Percentiles rank a stretch among this genome's conserved stretches.
Evolutionary conservation across 179 eudicot genomes (phyloP).

Genomic region (Sideroxylon spinosum): DNA sequence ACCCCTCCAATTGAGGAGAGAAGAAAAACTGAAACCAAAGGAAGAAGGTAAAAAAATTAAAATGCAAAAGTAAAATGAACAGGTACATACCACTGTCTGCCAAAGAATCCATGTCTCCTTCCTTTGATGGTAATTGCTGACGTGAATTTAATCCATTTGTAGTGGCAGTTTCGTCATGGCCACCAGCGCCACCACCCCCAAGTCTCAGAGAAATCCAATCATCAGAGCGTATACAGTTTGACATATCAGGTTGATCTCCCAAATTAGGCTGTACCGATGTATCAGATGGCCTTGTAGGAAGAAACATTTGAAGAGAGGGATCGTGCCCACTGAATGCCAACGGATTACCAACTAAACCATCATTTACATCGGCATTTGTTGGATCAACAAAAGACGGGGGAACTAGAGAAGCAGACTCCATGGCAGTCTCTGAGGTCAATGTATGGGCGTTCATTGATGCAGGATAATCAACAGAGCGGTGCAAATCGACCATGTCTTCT

Average conservation of each 20-base stretch:
- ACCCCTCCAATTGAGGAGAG: not conserved
- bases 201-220: slow-evolving; percentile 97
- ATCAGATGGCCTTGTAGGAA: slow-evolving; percentile 76
- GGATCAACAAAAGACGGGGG: slow-evolving; percentile 41
- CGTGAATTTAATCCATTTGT: slow-evolving; percentile 35
- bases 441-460: slow-evolving; percentile 53
- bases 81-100: slow-evolving; percentile 57
- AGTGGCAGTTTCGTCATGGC: slow-evolving; percentile 35
- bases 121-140: slow-evolving; percentile 42
- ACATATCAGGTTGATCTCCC: slow-evolving; percentile 49
- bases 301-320: slow-evolving; percentile 89
- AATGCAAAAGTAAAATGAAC: not conserved
- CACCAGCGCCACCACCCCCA: slow-evolving; percentile 58
- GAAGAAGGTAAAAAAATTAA: not conserved
- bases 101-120: slow-evolving; percentile 44
- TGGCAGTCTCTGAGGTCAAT: slow-evolving; percentile 41
- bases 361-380: slow-evolving; percentile 44
- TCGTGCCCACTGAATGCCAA: slow-evolving; percentile 74
- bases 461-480: slow-evolving; percentile 42
- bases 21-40: not conserved
- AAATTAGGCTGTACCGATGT: slow-evolving; percentile 40
- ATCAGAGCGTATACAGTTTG: slow-evolving; percentile 48
- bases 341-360: slow-evolving; percentile 75
- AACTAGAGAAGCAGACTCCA: slow-evolving; percentile 43
- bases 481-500: slow-evolving; percentile 48